Evolutionary conservation across 495 filamentous ascomycete genomes (phyloP).

Genomic region (Glutinoglossum americanum): DNA sequence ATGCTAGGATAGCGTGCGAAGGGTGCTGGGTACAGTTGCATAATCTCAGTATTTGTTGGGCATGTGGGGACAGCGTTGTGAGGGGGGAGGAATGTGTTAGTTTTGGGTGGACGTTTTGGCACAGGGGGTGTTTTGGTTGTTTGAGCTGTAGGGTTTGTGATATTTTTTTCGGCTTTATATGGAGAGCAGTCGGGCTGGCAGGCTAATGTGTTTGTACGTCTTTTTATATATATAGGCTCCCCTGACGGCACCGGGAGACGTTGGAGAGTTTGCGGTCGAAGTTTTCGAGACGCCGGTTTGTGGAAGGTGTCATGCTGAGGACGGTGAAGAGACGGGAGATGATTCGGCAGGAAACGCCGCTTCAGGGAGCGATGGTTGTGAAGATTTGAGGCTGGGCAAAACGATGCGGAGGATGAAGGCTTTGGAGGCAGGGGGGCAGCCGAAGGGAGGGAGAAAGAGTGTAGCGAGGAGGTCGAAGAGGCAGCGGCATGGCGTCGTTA

Average conservation of each 20-base stretch:
- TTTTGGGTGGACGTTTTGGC: conserved; percentile 2
- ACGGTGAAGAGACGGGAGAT: not conserved
- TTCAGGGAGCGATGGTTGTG: not conserved
- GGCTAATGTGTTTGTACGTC: not conserved
- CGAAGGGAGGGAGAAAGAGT: not conserved
- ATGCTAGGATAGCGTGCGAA: not conserved
- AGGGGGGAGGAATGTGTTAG: not conserved
- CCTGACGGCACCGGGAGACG: not conserved
- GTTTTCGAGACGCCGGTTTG: not conserved
- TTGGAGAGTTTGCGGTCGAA: not conserved
- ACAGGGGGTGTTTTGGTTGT: not conserved
- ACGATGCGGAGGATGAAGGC: not conserved
- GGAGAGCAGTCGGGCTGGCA: not conserved
- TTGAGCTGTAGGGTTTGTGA: not conserved
- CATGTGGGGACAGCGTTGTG: not conserved
- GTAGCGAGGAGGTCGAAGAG: not conserved
- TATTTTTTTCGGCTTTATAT: not conserved
- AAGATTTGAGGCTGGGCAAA: not conserved
- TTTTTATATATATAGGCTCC: not conserved
- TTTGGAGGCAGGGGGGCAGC: not conserved
- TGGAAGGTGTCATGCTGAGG: not conserved
- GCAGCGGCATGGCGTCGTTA: not conserved
- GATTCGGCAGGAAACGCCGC: not conserved
- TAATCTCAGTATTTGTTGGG: not conserved
- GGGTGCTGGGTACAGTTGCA: not conserved